These are phyloP conservation scores for Tympanopsis confertula DNA, from an alignment of 2,329 filamentous ascomycete genomes.

Conservation along the genomic window DNA sequence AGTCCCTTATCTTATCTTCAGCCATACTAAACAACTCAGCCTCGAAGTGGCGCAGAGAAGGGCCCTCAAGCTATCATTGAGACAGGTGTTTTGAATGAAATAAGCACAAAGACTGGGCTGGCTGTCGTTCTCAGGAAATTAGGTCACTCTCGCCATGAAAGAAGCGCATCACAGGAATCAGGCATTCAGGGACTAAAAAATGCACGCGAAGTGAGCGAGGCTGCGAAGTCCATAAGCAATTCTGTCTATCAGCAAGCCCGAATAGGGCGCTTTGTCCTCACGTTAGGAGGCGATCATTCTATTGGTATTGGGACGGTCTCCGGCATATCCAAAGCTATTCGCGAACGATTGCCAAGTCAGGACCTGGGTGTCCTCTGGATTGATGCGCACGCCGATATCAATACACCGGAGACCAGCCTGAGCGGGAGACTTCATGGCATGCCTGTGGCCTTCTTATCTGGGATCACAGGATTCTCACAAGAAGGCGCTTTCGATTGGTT, in stretches of 20 bases:
- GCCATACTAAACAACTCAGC: too few relatives aligned
- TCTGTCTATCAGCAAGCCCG: conserved; percentile 82
- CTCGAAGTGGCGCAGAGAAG: conserved; percentile 82
- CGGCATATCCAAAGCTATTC: conserved; percentile 73
- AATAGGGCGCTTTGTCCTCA: conserved; percentile 77
- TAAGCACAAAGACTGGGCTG: conserved; percentile 76
- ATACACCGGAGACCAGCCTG: conserved; percentile 79
- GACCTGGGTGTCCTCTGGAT: conserved; percentile 98
- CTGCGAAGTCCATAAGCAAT: conserved; percentile 66
- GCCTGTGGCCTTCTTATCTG: conserved; percentile 85
- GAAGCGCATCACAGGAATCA: conserved; percentile 70
- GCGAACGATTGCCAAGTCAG: conserved; percentile 62
- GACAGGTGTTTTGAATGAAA: conserved; percentile 72
- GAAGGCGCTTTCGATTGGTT: conserved; percentile 87
- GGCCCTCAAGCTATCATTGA: conserved; percentile 82
- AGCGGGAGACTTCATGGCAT: conserved; percentile 97
- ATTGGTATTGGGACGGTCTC: conserved; percentile 91
- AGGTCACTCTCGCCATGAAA: conserved; percentile 79
- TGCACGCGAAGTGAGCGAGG: conserved; percentile 77
- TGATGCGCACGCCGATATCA: conserved; percentile 95
- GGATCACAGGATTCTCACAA: conserved; percentile 64
- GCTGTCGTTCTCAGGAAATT: too few relatives aligned
- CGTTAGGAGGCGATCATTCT: conserved; percentile 88
- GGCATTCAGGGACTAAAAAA: conserved; percentile 27
- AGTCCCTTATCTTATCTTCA: too few relatives aligned